Base-by-base conservation (phyloP, 2,329 filamentous ascomycete genomes). In the Talaromyces sp. region DNA sequence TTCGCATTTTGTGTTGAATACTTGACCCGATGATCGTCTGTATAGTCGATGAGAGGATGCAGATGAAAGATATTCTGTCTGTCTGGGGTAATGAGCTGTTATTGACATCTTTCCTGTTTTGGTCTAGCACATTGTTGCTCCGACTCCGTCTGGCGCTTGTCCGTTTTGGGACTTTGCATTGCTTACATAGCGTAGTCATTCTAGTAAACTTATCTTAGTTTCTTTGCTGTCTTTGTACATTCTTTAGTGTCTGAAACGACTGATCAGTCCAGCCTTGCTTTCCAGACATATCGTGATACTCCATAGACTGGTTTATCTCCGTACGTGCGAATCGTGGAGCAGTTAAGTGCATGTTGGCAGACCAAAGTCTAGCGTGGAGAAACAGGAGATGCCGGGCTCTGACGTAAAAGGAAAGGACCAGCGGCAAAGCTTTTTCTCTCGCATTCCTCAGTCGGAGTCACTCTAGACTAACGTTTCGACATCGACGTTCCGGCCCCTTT, bases 71-170 rank as follows among this genome's bases (percentile, higher is more conserved):
- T 31, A 16, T 16, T 1, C 3, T 28, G 44, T 28, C 16, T 16
- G 25, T 25, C 50, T 31, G 5, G 14, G n/a, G 12, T n/a, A 16
- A 28, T n/a, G 33, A 9, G 23, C 33, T 60, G 42, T 63, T 63
- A 39, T 63, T 63, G 50, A 63, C 48, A 37, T 50, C 44, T 60
- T 63, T 58, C 62, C 62, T 5, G 3, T 39, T 63, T 3, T 1
- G 50, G 40, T 18, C 28, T 63, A 63, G 62, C 52, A 31, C n/a
- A n/a, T 23, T 57, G 28, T 58, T 40, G 40, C 39, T 33, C 40
- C 8, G 58, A 33, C 57, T 46, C 37, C 58, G 21, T 37, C 6
- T 9, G 5, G 7, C 35, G 46, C 61, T 39, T 35, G 21, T 16
- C 57, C 61, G 16, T 5, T 54, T 48, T 31, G 16, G 50, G 23